phyloP scores from a whole-genome alignment of 2,329 filamentous ascomycete genomes.

The Fusarium phyllophilum region DNA sequence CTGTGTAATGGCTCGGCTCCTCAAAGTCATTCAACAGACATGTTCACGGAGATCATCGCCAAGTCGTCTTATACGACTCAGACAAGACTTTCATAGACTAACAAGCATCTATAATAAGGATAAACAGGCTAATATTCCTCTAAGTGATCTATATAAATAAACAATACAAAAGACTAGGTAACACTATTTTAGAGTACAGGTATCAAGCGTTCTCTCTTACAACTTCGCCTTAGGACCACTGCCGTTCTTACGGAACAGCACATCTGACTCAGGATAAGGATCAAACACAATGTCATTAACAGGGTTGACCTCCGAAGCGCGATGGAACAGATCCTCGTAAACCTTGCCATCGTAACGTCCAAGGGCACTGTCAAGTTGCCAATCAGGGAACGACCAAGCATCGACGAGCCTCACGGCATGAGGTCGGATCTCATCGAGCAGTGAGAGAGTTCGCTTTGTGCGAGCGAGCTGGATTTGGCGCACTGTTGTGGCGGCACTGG shows the following conservation, averaged over 20 bases:
- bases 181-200: not conserved
- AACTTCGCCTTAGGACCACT: constrained; percentile 17
- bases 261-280: constrained; percentile 68
- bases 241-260: constrained; percentile 35
- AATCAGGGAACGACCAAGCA: constrained; percentile 80
- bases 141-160: not conserved
- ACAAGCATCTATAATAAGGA: accelerated
- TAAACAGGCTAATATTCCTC: not conserved
- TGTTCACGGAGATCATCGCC: not conserved
- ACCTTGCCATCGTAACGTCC: constrained; percentile 79
- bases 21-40: not conserved
- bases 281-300: constrained; percentile 78
- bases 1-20: not conserved
- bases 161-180: not conserved
- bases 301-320: constrained; percentile 78
- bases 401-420: constrained; percentile 79
- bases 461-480: constrained; percentile 77
- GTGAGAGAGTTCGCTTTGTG: constrained; percentile 73
- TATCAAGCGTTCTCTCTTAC: constrained; percentile 6
- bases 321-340: constrained; percentile 80
- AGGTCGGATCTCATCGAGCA: constrained; percentile 77
- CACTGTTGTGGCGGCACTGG: constrained; percentile 73
- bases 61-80: not conserved
- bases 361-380: constrained; percentile 77
- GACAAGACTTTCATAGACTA: too few species aligned